Evolutionary conservation across 2,329 filamentous ascomycete genomes (phyloP).

Genomic region (Pezizomycotina sp.): DNA sequence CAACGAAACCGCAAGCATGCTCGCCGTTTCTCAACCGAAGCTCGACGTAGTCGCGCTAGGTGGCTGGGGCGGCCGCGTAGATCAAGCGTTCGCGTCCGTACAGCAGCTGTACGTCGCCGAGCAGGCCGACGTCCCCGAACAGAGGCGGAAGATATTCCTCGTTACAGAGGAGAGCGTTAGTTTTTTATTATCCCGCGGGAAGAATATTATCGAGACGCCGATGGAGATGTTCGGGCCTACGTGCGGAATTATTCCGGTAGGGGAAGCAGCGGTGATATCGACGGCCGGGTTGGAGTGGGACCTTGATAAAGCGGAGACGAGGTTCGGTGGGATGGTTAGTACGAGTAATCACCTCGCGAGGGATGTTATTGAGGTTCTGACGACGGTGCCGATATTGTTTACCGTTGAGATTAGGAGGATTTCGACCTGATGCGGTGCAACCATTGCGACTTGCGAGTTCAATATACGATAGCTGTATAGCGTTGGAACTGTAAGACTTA

Average conservation of each 20-base stretch:
- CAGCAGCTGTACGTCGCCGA: constrained; percentile 21
- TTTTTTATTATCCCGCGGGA: constrained; percentile 56
- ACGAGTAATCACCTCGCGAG: constrained; percentile 64
- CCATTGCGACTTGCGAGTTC: no score
- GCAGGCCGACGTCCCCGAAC: neutral
- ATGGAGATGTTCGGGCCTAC: constrained; percentile 49
- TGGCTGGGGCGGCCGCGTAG: constrained; percentile 77
- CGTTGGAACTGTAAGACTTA: no score
- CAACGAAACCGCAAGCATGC: constrained; percentile 1
- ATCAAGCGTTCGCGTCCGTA: constrained; percentile 53
- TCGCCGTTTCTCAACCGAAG: neutral
- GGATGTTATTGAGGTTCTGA: constrained; percentile 44
- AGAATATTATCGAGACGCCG: constrained; percentile 51
- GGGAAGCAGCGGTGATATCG: constrained; percentile 59
- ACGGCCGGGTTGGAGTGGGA: constrained; percentile 83
- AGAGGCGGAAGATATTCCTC: constrained; percentile 50
- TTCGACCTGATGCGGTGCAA: no score
- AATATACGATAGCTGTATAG: no score
- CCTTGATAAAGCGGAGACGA: constrained; percentile 61
- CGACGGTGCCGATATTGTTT: constrained; percentile 51
- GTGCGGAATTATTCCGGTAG: constrained; percentile 72
- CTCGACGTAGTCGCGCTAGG: neutral
- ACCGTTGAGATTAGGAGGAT: constrained; percentile 45
- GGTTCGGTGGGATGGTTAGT: constrained; percentile 56
- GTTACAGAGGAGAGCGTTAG: constrained; percentile 67